phyloP scores from a whole-genome alignment of 1,284 basidiomycete species.

The Austropuccinia psidii region DNA sequence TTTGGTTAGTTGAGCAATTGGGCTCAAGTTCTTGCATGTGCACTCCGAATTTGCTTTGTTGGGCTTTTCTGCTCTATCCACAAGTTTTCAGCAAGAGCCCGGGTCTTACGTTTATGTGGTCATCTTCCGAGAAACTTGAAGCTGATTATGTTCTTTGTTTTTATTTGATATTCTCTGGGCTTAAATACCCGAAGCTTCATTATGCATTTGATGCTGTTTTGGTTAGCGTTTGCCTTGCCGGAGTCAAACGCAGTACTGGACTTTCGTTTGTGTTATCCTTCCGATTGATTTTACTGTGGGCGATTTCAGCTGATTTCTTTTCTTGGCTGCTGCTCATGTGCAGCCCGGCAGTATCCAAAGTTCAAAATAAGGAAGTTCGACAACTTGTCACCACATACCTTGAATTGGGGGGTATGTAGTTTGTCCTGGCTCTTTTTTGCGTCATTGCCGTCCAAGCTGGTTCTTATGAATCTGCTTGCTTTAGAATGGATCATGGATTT shows the following conservation, averaged over 20 bases:
- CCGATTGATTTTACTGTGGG: too few relatives aligned
- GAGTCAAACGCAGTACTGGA: constrained; percentile 27
- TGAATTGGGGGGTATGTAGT: constrained; percentile 20
- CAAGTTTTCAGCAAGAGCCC: too few relatives aligned
- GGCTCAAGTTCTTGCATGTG: too few relatives aligned
- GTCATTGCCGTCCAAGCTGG: not conserved
- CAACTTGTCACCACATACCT: constrained; percentile 15
- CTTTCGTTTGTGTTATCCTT: constrained; percentile 23
- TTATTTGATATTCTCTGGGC: too few relatives aligned
- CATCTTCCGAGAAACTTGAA: too few relatives aligned
- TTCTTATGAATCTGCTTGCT: not conserved
- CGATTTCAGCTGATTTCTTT: too few relatives aligned
- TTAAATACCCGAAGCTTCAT: constrained; percentile 15
- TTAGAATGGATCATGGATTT: constrained; percentile 36
- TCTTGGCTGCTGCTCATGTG: not conserved
- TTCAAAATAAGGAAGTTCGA: constrained; percentile 29
- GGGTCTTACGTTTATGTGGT: too few relatives aligned
- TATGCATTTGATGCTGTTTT: constrained; percentile 23
- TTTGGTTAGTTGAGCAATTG: constrained; percentile 27
- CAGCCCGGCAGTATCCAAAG: constrained; percentile 27
- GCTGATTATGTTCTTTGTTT: too few relatives aligned
- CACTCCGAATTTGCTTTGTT: too few relatives aligned
- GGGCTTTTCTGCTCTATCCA: too few relatives aligned
- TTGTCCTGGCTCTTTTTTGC: not conserved
- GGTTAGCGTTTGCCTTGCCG: constrained; percentile 29